Evolutionary conservation across 306 rosid genomes (phyloP), one percentile per base, ranked within the genome.

Genomic region (Alnus rubra): DNA sequence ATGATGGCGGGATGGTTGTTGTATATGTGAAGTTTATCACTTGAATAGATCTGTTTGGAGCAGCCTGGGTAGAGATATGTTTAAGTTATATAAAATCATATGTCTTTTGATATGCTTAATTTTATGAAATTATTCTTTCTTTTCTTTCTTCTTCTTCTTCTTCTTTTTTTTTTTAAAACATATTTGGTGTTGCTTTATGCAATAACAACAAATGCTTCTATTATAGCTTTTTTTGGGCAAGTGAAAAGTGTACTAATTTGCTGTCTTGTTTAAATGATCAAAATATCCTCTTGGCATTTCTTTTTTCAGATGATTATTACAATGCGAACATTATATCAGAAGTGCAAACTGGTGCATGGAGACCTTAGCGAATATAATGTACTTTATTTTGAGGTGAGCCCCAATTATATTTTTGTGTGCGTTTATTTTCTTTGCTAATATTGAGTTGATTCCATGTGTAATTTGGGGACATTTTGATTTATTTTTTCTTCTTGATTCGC

Each of bases 331-430:
- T 76, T 92, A 77, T 94, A 94, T 83, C 97, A 92, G 81, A 92
- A 91, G 82, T 89, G 97, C 90, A 94, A 89, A 86, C 80, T 94
- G 84, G 98, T 94, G 79, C 98, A 94, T 39, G 97, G 97, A 51
- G 98, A 94, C 75, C 97, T 94, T 54, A 91, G 98, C 52, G 98
- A 94, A 86, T 92, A 94, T 81, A 94, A 90, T 81, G 87, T 89
- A 79, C 98, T 92, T 65, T 90, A 90, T 86, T 89, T 10, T 86
- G 97, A 94, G 92, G 98, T 88, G 75, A 78, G 78, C 55, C 30
- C 33, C 19, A n/a, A 3, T 42, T 65, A n/a, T 67, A 7, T 67
- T 0, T 67, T 44, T 8, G 14, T 67, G 72, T 1, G 13, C 9
- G 9, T 9, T 16, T 39, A 31, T 15, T 53, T 78, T 51, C 2